phyloP scores from a whole-genome alignment of 2,329 filamentous ascomycete genomes.

The Beauveria sp. region DNA sequence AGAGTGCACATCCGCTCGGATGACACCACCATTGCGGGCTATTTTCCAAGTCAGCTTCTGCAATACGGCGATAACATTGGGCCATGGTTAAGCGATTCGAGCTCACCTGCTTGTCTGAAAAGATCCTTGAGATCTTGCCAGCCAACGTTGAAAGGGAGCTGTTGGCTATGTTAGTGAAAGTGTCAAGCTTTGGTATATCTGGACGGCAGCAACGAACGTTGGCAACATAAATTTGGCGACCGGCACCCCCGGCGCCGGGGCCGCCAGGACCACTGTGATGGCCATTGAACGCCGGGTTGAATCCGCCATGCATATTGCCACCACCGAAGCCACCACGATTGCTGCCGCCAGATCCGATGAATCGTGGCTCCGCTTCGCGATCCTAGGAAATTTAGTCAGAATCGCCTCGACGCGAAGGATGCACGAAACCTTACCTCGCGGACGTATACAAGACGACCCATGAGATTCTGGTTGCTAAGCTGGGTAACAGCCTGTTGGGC shows the following conservation, averaged over 20 bases:
- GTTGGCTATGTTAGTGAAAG: slow-evolving; percentile 15
- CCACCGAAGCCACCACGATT: slow-evolving; percentile 48
- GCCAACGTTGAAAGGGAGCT: slow-evolving; percentile 96
- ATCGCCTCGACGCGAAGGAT: not conserved
- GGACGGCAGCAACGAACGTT: slow-evolving; percentile 67
- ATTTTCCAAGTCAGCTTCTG: slow-evolving; percentile 8
- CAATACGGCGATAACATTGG: not conserved
- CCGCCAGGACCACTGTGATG: slow-evolving; percentile 33
- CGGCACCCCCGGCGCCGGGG: slow-evolving; percentile 49
- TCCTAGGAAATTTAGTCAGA: slow-evolving; percentile 50
- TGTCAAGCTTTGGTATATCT: slow-evolving; percentile 15
- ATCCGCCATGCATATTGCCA: slow-evolving; percentile 36
- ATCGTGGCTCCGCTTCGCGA: slow-evolving; percentile 95
- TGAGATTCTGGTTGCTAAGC: slow-evolving; percentile 97
- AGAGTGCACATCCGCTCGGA: slow-evolving; percentile 91
- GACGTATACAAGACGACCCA: slow-evolving; percentile 97
- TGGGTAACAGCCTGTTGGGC: slow-evolving; percentile 94
- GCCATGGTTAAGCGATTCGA: not conserved
- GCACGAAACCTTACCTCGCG: slow-evolving; percentile 61
- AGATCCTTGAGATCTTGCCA: slow-evolving; percentile 99
- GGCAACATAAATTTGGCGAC: slow-evolving; percentile 91
- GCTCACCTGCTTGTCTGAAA: slow-evolving; percentile 94
- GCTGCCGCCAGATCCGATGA: slow-evolving; percentile 65
- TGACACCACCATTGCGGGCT: slow-evolving; percentile 65
- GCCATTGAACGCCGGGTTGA: slow-evolving; percentile 49